A percentile compares a stretch with the other conserved stretches of the same genome.
Conservation (phyloP, 345 rosid species). For the Hevea brasiliensis region DNA sequence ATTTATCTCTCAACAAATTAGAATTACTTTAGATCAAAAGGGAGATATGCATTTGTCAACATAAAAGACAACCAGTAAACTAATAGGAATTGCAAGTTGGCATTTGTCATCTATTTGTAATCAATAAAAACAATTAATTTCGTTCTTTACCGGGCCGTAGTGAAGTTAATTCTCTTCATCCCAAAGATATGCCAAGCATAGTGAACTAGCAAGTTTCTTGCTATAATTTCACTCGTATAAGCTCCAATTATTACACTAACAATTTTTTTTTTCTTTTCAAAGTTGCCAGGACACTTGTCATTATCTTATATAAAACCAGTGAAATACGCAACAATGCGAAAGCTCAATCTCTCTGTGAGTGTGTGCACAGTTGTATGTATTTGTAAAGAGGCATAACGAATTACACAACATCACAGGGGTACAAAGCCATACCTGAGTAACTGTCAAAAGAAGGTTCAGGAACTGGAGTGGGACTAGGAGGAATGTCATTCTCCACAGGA, state of each 20-base stretch:
- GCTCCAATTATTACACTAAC: constrained; percentile 1
- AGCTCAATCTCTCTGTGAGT: neutral
- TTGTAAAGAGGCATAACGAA: neutral
- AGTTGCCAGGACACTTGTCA: neutral
- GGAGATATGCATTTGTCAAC: neutral
- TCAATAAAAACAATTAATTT: neutral
- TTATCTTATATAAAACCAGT: neutral
- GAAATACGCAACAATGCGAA: neutral
- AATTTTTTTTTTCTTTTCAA: neutral
- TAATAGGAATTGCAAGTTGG: neutral
- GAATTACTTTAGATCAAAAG: neutral
- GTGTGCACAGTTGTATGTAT: neutral
- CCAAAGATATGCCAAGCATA: neutral
- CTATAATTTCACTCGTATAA: neutral
- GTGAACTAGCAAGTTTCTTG: neutral
- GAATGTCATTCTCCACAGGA: constrained; percentile 39
- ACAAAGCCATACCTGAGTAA: constrained; percentile 46
- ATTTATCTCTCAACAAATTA: neutral
- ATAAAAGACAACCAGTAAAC: neutral
- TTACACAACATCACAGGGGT: neutral
- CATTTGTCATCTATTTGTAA: neutral
- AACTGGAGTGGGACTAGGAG: constrained; percentile 60
- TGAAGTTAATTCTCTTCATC: constrained; percentile 4
- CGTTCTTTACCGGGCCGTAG: neutral
- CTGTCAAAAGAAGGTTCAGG: constrained; percentile 47